A percentile compares a stretch with the other conserved stretches of the same genome.
These are phyloP conservation scores for Eragrostis curvula DNA, from an alignment of 176 grass and related monocot species.

Conservation along the genomic window DNA sequence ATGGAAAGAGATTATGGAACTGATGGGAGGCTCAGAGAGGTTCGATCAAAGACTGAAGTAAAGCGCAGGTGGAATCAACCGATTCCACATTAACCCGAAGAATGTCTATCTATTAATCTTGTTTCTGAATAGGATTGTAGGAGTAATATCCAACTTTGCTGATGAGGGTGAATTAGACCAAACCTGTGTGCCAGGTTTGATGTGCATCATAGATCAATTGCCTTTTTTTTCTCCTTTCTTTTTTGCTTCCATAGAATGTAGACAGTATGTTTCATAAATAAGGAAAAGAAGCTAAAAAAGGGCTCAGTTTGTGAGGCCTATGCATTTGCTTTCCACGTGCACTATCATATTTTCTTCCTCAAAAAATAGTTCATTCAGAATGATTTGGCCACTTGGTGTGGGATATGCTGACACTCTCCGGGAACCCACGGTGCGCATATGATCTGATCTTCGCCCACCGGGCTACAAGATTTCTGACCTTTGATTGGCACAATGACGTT, in stretches of 20 bases:
- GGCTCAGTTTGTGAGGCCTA: background rate
- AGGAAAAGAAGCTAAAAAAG: conserved; percentile 14
- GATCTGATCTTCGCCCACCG: conserved; percentile 17
- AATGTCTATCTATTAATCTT: conserved; percentile 26
- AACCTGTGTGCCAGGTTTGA: conserved; percentile 30
- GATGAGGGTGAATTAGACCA: conserved; percentile 20
- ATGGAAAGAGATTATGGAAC: conserved; percentile 96
- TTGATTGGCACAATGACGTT: too few species aligned
- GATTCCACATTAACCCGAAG: conserved; percentile 22
- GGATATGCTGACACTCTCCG: background rate
- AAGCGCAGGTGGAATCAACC: conserved; percentile 82
- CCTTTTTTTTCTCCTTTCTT: too few species aligned
- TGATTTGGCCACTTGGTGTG: conserved; percentile 39
- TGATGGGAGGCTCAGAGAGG: conserved; percentile 85
- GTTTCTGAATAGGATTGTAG: conserved; percentile 34
- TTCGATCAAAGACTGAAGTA: conserved; percentile 83
- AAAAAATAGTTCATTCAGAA: conserved; percentile 17
- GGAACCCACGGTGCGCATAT: conserved; percentile 10
- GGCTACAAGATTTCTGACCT: too few species aligned
- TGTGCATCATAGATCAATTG: conserved; percentile 39
- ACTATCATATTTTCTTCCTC: conserved; percentile 27
- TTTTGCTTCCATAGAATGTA: conserved; percentile 19
- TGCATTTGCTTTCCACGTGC: conserved; percentile 37
- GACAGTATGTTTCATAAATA: conserved; percentile 18
- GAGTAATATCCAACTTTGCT: conserved; percentile 25